Base-by-base conservation (phyloP, 371 early-diverging fungal genomes). In the Nematocida sp. region DNA sequence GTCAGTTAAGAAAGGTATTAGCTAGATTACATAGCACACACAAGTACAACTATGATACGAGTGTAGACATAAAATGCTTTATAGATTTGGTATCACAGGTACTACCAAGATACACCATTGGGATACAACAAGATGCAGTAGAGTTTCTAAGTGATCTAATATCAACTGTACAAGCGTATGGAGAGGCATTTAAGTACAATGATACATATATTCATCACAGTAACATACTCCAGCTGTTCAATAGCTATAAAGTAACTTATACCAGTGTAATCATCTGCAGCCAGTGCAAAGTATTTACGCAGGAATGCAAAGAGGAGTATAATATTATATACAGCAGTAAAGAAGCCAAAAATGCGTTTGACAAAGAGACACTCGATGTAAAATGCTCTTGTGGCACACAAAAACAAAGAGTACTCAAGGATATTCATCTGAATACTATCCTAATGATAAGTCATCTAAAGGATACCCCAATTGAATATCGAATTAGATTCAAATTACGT, bases 61-160 rank as follows among this genome's bases (percentile, higher is more conserved):
- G n/a, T n/a, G n/a, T n/a, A n/a, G n/a, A n/a, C n/a, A n/a, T n/a
- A n/a, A n/a, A n/a, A n/a, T n/a, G n/a, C n/a, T n/a, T n/a, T n/a
- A n/a, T n/a, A 17, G 31, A 47, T 15, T 57, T 78, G n/a, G 67
- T 77, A 5, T 13, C 63, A 55, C 74, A 23, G 27, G 52, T 65
- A 27, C 62, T 63, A 32, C 75, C 79, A 11, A n/a, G 55, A 31
- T 83, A 79, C 43, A 13, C 35, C 7, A 53, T 57, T 45, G 60
- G 60, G 32, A 52, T 29, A n/a, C 83, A 83, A 47, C 77, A 79
- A 15, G 83, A 83, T 74, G 74, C 78, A 32, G 40, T 45, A 19
- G 83, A 83, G 75, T 79, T 80, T 46, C 43, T 81, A 13, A 38
- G 63, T 2, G 38, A 46, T 7, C 27, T 80, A 25, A 5, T 80